phyloP scores from a whole-genome alignment of 805 yeast species.

The Candida dendrica region DNA sequence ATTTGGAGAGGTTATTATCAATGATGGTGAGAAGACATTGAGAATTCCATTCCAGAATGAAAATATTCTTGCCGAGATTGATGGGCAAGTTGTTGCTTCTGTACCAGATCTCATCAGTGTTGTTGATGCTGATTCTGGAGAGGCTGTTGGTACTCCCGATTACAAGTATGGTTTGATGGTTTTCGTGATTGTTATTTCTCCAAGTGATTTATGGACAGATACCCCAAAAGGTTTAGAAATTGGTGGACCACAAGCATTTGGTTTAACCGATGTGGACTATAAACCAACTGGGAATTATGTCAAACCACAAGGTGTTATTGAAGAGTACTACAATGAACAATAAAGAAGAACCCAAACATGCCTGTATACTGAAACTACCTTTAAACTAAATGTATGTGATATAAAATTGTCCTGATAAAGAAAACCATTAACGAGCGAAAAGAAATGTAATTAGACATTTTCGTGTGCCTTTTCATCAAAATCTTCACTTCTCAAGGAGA shows the following conservation, averaged over 20 bases:
- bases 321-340: constrained; percentile 19
- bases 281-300: constrained; percentile 27
- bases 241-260: constrained; percentile 30
- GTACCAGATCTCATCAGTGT: constrained; percentile 42
- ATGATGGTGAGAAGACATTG: constrained; percentile 11
- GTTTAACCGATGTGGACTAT: constrained; percentile 27
- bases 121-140: constrained; percentile 35
- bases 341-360: no score
- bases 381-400: neutral
- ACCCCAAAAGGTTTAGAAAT: constrained; percentile 25
- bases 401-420: no score
- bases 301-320: constrained; percentile 28
- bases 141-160: constrained; percentile 44
- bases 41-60: constrained; percentile 45
- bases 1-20: constrained; percentile 36
- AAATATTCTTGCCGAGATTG: constrained; percentile 30
- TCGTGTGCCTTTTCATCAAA: constrained; percentile 9
- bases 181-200: constrained; percentile 32
- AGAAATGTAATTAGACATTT: constrained; percentile 6
- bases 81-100: constrained; percentile 26
- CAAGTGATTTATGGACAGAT: constrained; percentile 29
- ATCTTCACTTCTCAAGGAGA: neutral
- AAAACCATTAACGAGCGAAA: neutral
- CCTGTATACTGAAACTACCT: no score
- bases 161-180: constrained; percentile 39